A percentile compares a stretch with the other conserved stretches of the same genome.
These are phyloP conservation scores for Colletotrichum higginsianum DNA, from an alignment of 2,329 filamentous ascomycete genomes.

Conservation along the genomic window DNA sequence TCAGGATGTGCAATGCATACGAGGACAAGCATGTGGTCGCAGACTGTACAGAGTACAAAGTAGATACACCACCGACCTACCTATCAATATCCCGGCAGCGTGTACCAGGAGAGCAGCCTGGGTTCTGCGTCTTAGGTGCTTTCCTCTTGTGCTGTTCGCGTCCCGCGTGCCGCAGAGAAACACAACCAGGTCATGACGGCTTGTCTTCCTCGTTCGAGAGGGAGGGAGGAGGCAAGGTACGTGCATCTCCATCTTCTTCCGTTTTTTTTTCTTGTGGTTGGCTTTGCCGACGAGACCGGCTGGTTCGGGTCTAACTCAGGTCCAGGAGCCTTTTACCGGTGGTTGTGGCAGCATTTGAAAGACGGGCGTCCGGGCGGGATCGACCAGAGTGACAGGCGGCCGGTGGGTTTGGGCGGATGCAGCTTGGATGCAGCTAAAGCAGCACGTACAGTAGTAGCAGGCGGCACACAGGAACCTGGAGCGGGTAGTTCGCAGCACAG, in stretches of 20 bases:
- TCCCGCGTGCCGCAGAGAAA: not conserved
- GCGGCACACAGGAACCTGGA: not conserved
- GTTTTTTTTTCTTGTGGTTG: not conserved
- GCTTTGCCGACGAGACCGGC: conserved; percentile 7
- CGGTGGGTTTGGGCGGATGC: conserved; percentile 24
- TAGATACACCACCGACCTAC: too few species aligned
- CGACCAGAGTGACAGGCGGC: conserved; percentile 38
- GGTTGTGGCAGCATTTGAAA: conserved; percentile 12
- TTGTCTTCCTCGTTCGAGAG: not conserved
- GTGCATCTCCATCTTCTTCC: not conserved
- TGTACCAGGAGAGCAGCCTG: not conserved
- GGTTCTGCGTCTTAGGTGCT: not conserved
- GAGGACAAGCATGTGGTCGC: conserved; percentile 12
- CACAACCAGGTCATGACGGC: not conserved
- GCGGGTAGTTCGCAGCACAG: not conserved
- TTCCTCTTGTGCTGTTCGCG: conserved; percentile 1
- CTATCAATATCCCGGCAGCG: too few species aligned
- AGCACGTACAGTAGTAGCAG: conserved; percentile 9
- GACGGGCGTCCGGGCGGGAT: conserved; percentile 24
- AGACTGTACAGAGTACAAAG: too few species aligned
- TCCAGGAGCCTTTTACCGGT: conserved; percentile 25
- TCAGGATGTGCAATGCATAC: too few species aligned
- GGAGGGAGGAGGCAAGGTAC: not conserved
- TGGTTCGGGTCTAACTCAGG: conserved; percentile 28
- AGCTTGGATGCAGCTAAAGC: conserved; percentile 22